Evolutionary conservation across 129 eudicot genomes (phyloP).

Genomic region (Smallanthus sonchifolius): DNA sequence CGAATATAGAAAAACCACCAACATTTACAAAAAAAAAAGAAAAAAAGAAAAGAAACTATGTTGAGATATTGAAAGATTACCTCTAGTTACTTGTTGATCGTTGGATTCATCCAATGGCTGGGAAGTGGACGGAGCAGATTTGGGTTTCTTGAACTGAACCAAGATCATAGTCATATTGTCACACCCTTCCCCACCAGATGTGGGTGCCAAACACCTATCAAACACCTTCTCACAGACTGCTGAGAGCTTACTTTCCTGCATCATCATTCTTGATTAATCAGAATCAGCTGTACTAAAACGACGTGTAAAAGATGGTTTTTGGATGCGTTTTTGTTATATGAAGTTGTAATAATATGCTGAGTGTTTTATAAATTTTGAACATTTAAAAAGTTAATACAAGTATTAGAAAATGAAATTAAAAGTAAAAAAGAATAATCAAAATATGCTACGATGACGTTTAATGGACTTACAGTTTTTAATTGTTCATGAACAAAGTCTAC

Average conservation of each 20-base stretch:
- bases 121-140: conserved; percentile 32
- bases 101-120: conserved; percentile 27
- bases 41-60: conserved; percentile 2
- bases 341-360: neutral
- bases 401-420: neutral
- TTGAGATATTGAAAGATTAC: conserved; percentile 11
- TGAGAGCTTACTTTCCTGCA: conserved; percentile 74
- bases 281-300: neutral
- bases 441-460: neutral
- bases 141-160: conserved; percentile 65
- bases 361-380: neutral
- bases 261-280: neutral
- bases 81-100: conserved; percentile 26
- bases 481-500: conserved; percentile 76
- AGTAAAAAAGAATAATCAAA: neutral
- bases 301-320: neutral
- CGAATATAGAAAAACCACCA: neutral
- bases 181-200: conserved; percentile 79
- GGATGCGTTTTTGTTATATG: neutral
- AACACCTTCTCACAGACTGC: conserved; percentile 64
- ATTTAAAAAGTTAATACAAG: neutral
- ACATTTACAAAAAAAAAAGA: conserved; percentile 19
- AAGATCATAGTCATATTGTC: conserved; percentile 97
- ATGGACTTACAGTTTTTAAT: conserved; percentile 51
- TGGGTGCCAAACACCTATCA: conserved; percentile 79